Base-by-base conservation (phyloP, 345 rosid species). In the Mercurialis annua region DNA sequence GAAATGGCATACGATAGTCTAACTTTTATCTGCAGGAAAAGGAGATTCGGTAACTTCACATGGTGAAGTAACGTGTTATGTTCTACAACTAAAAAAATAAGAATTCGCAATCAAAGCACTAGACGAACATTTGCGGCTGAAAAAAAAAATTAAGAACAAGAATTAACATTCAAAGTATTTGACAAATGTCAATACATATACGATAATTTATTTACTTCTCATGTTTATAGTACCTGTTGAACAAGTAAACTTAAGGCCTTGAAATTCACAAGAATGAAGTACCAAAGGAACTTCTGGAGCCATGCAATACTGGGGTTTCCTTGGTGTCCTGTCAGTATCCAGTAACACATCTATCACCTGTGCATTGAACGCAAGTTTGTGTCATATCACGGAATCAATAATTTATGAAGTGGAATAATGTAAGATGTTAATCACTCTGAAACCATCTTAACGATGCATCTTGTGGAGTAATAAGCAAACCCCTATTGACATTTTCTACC, bases 261-360 rank as follows among this genome's bases (percentile, higher is more conserved):
- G 82, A 66, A 91, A 91, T 62, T 89, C 86, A 77, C 96, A 93
- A 68, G 88, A 74, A 43, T 75, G 82, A 74, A 93, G 95, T 71
- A 89, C 84, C 83, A 93, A 73, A 12, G 97, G 98, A 56, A 79
- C 76, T 73, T 90, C 98, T 4, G 92, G 77, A 70, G 97, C 96
- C 90, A 89, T 85, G 59, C 65, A 69, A 74, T 84, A 93, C 66
- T 90, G 98, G 23, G 97, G 97, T 70, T 93, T 89, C 76, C 87
- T 86, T 51, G 72, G 86, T 10, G 81, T 89, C 66, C 73, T 81
- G 59, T 57, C 72, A 31, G 74, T 87, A 77, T 91, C 96, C 69
- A 90, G 73, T 66, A 90, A 80, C 59, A 80, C 69, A 78, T 89
- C 96, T 71, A 91, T 80, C 65, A 91, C 81, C 97, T 93, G 67